These are phyloP conservation scores for Populus hybrid DNA, from an alignment of 441 rosid species.

Conservation along the genomic window DNA sequence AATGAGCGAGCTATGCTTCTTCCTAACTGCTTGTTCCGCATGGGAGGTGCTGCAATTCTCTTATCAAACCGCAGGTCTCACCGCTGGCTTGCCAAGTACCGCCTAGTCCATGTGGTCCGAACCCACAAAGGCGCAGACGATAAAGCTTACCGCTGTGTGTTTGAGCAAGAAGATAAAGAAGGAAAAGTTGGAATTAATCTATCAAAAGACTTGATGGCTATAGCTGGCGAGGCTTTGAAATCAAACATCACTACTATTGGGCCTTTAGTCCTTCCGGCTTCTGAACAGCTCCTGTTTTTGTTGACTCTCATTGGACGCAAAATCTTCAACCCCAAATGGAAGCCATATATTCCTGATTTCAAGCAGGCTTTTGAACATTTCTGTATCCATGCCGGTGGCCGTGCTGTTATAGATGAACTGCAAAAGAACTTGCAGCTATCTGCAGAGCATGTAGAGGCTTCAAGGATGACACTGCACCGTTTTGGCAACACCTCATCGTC, in stretches of 20 bases:
- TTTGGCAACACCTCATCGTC: slow-evolving; percentile 96
- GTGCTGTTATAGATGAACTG: slow-evolving; percentile 89
- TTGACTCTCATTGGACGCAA: slow-evolving; percentile 74
- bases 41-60: slow-evolving; percentile 85
- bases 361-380: slow-evolving; percentile 94
- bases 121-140: slow-evolving; percentile 90
- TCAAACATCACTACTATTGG: slow-evolving; percentile 90
- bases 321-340: slow-evolving; percentile 77
- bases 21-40: slow-evolving; percentile 90
- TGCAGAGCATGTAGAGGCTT: slow-evolving; percentile 83
- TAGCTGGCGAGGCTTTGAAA: slow-evolving; percentile 91
- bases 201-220: slow-evolving; percentile 89
- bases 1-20: slow-evolving; percentile 88
- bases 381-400: slow-evolving; percentile 95
- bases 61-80: slow-evolving; percentile 70
- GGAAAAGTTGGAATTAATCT: slow-evolving; percentile 71
- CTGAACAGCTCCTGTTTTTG: slow-evolving; percentile 82
- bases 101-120: slow-evolving; percentile 74
- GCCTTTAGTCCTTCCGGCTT: slow-evolving; percentile 87
- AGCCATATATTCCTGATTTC: slow-evolving; percentile 93
- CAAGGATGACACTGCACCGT: slow-evolving; percentile 85
- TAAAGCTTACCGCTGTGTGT: slow-evolving; percentile 74
- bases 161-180: slow-evolving; percentile 79
- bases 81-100: slow-evolving; percentile 67
- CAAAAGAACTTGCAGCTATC: slow-evolving; percentile 86